Evolutionary conservation across 2,329 filamentous ascomycete species (phyloP).

Genomic region (Chaetomiaceae sp.): DNA sequence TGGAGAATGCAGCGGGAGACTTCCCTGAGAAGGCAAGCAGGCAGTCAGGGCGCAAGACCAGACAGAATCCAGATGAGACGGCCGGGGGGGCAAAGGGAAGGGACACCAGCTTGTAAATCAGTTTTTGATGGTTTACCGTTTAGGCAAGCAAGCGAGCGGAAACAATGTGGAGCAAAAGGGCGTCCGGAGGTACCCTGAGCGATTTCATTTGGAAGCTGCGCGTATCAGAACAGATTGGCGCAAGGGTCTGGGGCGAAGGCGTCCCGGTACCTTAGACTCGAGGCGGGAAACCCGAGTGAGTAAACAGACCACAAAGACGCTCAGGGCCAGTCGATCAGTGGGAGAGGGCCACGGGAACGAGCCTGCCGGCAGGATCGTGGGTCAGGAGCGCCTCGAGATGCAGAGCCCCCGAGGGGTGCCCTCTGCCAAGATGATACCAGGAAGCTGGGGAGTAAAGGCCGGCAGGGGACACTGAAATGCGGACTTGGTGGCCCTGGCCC

Average conservation of each 20-base stretch:
- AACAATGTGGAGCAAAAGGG: constrained; percentile 41
- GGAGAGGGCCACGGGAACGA: constrained; percentile 8
- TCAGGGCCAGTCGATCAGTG: constrained; percentile 20
- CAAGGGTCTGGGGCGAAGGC: constrained; percentile 30
- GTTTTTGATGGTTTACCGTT: constrained; percentile 22
- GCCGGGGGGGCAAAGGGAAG: constrained; percentile 13
- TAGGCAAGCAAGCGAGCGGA: constrained; percentile 40
- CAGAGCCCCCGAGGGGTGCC: constrained; percentile 6
- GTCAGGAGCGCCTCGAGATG: constrained; percentile 14
- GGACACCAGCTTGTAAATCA: constrained; percentile 22
- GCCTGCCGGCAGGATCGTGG: constrained; percentile 10
- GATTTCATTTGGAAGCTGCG: constrained; percentile 43
- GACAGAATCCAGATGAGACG: constrained; percentile 6
- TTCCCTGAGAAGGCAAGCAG: background rate
- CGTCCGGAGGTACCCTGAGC: constrained; percentile 34
- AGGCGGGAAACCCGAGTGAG: constrained; percentile 16
- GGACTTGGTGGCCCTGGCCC: background rate
- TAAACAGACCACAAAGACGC: constrained; percentile 15
- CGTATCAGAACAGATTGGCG: constrained; percentile 43
- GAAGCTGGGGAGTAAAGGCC: constrained; percentile 7
- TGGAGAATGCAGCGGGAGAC: background rate
- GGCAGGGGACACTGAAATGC: background rate
- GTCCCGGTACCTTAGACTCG: constrained; percentile 15
- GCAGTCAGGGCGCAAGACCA: background rate
- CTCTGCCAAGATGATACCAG: constrained; percentile 17